These are phyloP conservation scores for Comarum palustre DNA, from an alignment of 306 rosid species.

Conservation along the genomic window DNA sequence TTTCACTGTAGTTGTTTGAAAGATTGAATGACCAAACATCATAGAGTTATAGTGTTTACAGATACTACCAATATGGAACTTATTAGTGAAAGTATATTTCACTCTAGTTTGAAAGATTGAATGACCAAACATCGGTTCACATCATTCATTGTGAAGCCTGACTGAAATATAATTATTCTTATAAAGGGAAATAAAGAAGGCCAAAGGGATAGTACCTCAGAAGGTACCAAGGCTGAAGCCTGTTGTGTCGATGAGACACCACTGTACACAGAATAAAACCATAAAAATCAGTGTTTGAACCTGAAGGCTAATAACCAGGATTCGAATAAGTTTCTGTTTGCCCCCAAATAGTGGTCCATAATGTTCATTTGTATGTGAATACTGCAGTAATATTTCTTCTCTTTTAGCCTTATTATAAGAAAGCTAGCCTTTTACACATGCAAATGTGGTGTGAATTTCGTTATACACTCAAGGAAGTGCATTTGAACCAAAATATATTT, in stretches of 20 bases:
- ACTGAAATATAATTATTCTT: background rate
- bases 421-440: background rate
- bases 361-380: background rate
- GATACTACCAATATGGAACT: background rate
- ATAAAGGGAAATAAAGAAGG: background rate
- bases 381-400: background rate
- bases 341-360: background rate
- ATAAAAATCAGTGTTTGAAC: slow-evolving; percentile 6
- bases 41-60: background rate
- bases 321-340: background rate
- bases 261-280: slow-evolving; percentile 36
- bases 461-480: background rate
- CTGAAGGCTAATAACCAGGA: slow-evolving; percentile 4
- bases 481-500: background rate
- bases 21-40: background rate
- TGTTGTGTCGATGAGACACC: slow-evolving; percentile 50
- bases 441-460: background rate
- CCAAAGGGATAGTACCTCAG: slow-evolving; percentile 52
- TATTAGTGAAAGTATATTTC: too few species aligned
- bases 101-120: too few species aligned
- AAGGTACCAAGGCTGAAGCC: slow-evolving; percentile 55
- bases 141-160: background rate
- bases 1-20: background rate
- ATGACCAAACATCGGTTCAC: too few species aligned
- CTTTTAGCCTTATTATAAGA: too few species aligned